phyloP scores from a whole-genome alignment of 106 monocot genomes.

The Allium fistulosum region DNA sequence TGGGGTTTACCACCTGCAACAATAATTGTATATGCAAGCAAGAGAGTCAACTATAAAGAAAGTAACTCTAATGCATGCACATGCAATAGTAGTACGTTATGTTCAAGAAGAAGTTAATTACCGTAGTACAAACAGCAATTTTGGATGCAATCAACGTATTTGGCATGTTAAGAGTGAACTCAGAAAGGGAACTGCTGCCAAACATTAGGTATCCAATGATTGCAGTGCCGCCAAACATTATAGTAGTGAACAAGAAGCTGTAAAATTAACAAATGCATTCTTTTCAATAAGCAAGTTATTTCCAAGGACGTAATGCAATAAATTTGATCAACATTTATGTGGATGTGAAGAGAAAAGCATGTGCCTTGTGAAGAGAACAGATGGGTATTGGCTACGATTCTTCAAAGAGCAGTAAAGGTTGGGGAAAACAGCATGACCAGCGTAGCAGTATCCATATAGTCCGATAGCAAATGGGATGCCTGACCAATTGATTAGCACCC shows the following conservation, averaged over 20 bases:
- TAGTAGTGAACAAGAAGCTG: conserved; percentile 35
- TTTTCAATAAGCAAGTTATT: no score
- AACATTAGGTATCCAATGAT: conserved; percentile 47
- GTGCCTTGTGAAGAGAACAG: conserved; percentile 68
- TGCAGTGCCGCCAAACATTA: conserved; percentile 38
- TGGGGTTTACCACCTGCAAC: no score
- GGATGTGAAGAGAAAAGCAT: background rate
- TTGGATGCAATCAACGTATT: conserved; percentile 33
- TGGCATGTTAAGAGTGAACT: conserved; percentile 64
- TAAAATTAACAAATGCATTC: background rate
- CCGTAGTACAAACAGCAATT: conserved; percentile 60
- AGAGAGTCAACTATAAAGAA: no score
- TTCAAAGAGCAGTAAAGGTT: conserved; percentile 89
- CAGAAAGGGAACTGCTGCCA: conserved; percentile 35
- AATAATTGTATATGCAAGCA: no score
- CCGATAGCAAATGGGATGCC: conserved; percentile 15
- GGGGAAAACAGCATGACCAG: conserved; percentile 88
- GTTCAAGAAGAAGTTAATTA: background rate
- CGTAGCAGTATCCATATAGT: conserved; percentile 75
- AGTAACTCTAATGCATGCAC: no score
- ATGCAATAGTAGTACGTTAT: no score
- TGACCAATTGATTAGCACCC: conserved; percentile 52
- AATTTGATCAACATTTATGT: no score
- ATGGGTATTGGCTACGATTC: conserved; percentile 56
- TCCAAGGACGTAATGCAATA: no score